Conservation (phyloP, 164 flowering plant genomes). For the Amborella trichopoda region DNA sequence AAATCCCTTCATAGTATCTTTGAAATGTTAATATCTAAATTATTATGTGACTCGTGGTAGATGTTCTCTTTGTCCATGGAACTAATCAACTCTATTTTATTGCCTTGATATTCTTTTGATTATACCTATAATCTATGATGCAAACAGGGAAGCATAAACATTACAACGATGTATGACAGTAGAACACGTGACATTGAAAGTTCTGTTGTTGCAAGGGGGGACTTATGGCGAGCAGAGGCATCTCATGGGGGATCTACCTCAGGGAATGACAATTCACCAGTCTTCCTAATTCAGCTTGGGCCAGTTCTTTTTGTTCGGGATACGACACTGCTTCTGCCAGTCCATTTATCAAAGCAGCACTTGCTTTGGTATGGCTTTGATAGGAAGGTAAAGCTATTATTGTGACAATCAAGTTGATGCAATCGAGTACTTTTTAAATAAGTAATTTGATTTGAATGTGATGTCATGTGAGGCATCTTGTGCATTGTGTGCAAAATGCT, state of each 20-base stretch:
- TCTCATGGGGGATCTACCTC: constrained; percentile 69
- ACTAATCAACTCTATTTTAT: no score
- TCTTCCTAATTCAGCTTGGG: constrained; percentile 89
- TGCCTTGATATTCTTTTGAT: no score
- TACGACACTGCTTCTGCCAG: constrained; percentile 82
- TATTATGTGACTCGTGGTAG: no score
- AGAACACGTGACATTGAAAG: constrained; percentile 60
- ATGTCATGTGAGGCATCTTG: no score
- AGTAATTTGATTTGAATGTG: no score
- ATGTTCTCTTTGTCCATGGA: no score
- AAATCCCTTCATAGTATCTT: no score
- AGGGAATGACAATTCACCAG: constrained; percentile 66
- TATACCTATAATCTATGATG: background rate
- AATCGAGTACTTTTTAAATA: no score
- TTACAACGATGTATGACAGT: constrained; percentile 80
- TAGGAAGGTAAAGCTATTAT: constrained; percentile 95
- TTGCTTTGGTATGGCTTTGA: constrained; percentile 99
- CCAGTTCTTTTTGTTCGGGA: constrained; percentile 88
- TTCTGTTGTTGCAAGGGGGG: constrained; percentile 85
- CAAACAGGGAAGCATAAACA: constrained; percentile 60
- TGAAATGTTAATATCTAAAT: no score
- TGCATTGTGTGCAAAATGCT: no score
- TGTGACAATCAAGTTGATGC: no score
- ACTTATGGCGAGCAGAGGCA: constrained; percentile 95
- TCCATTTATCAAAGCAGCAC: constrained; percentile 93